These are phyloP conservation scores for Boletus pseudopeckii DNA, from an alignment of 768 basidiomycete species.

Conservation along the genomic window DNA sequence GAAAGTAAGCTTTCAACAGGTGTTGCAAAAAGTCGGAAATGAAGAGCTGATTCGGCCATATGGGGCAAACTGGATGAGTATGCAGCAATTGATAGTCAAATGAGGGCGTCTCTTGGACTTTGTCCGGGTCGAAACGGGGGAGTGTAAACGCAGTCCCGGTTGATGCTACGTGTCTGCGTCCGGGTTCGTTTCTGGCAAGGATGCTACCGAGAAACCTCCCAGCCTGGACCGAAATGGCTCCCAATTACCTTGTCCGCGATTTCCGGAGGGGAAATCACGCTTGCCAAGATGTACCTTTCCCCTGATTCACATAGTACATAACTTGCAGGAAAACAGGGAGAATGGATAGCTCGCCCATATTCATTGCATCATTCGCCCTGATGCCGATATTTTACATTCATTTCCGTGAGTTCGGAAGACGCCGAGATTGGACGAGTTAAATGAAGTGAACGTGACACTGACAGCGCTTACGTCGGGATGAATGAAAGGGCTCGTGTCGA, in stretches of 20 bases:
- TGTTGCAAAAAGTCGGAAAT: not conserved
- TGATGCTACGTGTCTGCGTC: not conserved
- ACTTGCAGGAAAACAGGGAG: too few species aligned
- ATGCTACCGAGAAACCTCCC: not conserved
- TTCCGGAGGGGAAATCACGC: not conserved
- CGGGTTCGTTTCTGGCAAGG: not conserved
- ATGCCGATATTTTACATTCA: not conserved
- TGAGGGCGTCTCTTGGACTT: not conserved
- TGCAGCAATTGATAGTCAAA: not conserved
- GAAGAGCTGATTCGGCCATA: not conserved
- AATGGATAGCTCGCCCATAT: not conserved
- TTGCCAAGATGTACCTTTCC: not conserved
- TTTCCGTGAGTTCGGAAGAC: constrained; percentile 4
- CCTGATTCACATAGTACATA: not conserved
- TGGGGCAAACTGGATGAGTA: not conserved
- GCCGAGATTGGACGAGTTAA: not conserved
- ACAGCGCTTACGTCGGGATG: not conserved
- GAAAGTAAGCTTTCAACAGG: not conserved
- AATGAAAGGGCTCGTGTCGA: not conserved
- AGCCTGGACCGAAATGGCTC: not conserved
- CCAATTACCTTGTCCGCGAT: not conserved
- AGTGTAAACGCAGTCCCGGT: not conserved
- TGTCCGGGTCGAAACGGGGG: not conserved
- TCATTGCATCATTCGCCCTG: not conserved
- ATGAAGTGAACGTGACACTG: too few species aligned